phyloP scores from a whole-genome alignment of 106 monocot genomes.

The Gastrodia elata region DNA sequence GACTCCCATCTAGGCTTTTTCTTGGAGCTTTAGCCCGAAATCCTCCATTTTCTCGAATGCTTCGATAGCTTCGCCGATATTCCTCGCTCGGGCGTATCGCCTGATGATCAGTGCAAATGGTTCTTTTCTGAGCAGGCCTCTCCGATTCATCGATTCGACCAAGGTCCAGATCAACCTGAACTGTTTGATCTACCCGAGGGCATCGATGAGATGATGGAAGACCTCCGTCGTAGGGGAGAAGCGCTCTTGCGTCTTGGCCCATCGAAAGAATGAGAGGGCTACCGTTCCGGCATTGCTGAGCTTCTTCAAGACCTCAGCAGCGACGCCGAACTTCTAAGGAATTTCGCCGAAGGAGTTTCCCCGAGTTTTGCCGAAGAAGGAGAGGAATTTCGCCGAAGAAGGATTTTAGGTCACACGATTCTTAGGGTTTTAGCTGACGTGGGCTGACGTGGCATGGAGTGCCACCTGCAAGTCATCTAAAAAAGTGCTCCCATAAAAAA shows the following conservation, averaged over 20 bases:
- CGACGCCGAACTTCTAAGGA: no score
- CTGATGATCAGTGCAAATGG: slow-evolving; percentile 55
- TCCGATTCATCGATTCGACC: slow-evolving; percentile 52
- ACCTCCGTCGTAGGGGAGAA: slow-evolving; percentile 39
- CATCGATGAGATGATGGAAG: slow-evolving; percentile 74
- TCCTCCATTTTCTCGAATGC: slow-evolving; percentile 62
- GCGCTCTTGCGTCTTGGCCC: slow-evolving; percentile 56
- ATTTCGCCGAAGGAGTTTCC: no score
- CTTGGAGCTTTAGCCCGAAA: slow-evolving; percentile 38
- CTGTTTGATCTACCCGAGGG: slow-evolving; percentile 91
- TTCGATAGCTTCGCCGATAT: slow-evolving; percentile 53
- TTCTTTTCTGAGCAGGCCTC: slow-evolving; percentile 40
- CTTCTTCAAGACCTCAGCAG: slow-evolving; percentile 51
- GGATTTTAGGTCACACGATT: no score
- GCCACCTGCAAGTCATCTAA: no score
- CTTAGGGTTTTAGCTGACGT: no score
- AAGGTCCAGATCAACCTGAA: slow-evolving; percentile 71
- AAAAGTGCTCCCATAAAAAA: no score
- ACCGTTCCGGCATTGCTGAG: slow-evolving; percentile 67
- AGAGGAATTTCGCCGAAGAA: no score
- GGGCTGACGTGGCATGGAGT: no score
- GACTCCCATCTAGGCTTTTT: neutral
- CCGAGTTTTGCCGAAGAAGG: no score
- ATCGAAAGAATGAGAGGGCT: slow-evolving; percentile 60
- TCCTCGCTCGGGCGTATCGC: slow-evolving; percentile 70